Base-by-base conservation (phyloP, 805 yeast species). In the Candida germanica region DNA sequence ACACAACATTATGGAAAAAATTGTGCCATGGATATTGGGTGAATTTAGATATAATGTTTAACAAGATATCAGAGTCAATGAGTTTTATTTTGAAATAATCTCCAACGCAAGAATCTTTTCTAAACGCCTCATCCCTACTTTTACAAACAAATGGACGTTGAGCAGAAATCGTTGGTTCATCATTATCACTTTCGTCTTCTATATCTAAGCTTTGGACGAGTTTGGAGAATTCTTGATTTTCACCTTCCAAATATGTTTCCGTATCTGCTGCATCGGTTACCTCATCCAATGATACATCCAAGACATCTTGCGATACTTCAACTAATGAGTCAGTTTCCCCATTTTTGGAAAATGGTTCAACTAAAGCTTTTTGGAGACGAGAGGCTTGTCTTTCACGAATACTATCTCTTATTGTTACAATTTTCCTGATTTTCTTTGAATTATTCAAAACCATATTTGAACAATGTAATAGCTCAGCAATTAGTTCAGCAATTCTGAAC, bases 391-490 rank as follows among this genome's bases (percentile, higher is more conserved):
- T 58, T 2, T 42, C 45, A 40, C 96, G 72, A 41, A 81, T 77
- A 9, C 61, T 57, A 51, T 88, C 95, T 32, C 96, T 73, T 38
- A 81, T 78, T 25, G 61, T 59, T 16, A 87, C 79, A 29, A 87
- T 72, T 20, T 69, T 69, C 57, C 86, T 81, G 36, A 89, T 87
- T 35, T 71, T 72, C 26, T 74, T 77, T 30, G 89, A 87, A 56
- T 91, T 93, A 47, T 93, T 72, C 13, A 88, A 69, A 0, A 83
- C 87, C 98, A 93, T 93, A 61, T 93, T 93, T n/a, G 96, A 87
- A 55, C 99, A 93, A 60, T 93, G 98, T 38, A 93, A 70, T 26
- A 93, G 69, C 53, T 93, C 99, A 0, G 98, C 98, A 32, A 93
- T 78, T 35, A 93, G 66, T 61, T 93, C 99, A 42, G 95, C 81